Conservation (phyloP, 768 basidiomycete species). For the Lactarius hatsudake region DNA sequence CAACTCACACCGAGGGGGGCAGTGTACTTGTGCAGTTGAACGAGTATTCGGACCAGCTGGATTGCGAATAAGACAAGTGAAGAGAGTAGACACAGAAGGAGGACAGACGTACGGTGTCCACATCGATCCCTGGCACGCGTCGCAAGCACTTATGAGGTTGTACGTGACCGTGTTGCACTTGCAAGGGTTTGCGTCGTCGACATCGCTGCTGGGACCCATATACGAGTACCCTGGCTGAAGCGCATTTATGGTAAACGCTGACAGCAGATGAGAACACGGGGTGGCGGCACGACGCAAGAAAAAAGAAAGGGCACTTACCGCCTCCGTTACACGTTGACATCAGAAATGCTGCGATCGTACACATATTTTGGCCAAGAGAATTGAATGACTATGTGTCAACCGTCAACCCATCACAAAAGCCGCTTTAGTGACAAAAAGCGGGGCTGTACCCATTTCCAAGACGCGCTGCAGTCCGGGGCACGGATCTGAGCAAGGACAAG, state of each 20-base stretch:
- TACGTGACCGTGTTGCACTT: conserved; percentile 18
- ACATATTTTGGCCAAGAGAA: conserved; percentile 12
- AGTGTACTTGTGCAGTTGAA: neutral
- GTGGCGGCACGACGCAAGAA: neutral
- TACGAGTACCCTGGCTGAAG: conserved; percentile 7
- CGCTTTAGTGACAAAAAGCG: neutral
- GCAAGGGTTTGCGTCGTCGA: conserved; percentile 9
- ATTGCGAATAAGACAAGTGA: neutral
- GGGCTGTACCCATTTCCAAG: conserved; percentile 9
- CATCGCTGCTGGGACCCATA: neutral
- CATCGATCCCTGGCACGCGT: neutral
- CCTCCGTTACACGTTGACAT: conserved; percentile 16
- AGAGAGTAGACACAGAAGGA: no score
- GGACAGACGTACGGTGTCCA: conserved; percentile 8
- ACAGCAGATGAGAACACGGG: neutral
- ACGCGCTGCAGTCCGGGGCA: conserved; percentile 8
- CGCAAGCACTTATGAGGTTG: conserved; percentile 22
- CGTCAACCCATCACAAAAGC: neutral
- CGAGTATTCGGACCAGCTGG: conserved; percentile 8
- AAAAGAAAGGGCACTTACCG: neutral
- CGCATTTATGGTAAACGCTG: conserved; percentile 9
- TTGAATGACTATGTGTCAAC: conserved; percentile 9
- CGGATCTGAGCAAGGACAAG: neutral
- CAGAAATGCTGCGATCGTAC: conserved; percentile 8
- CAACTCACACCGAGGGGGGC: conserved; percentile 10